These are phyloP conservation scores for Arachnopeziza araneosa DNA, from an alignment of 2,329 filamentous ascomycete species.

Conservation along the genomic window DNA sequence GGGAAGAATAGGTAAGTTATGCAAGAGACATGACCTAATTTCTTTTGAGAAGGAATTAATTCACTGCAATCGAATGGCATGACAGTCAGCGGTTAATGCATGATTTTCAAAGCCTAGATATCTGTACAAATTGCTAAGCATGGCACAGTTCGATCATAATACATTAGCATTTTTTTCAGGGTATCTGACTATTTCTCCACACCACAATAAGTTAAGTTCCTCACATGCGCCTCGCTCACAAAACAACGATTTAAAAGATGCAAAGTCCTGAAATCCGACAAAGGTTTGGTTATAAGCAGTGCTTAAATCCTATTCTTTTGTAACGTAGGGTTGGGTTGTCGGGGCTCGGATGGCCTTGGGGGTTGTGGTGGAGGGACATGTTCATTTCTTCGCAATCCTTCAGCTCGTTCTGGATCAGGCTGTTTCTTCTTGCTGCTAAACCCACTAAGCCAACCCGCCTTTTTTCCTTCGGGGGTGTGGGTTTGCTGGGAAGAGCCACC, in stretches of 20 bases:
- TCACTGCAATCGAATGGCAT: too few relatives aligned
- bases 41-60: too few relatives aligned
- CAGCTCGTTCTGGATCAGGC: slow-evolving; percentile 25
- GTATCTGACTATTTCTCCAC: neutral
- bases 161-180: neutral
- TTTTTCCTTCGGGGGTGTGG: slow-evolving; percentile 6
- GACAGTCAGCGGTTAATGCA: too few relatives aligned
- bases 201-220: neutral
- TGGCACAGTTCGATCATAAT: neutral
- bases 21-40: too few relatives aligned
- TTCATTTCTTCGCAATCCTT: neutral
- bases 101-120: too few relatives aligned
- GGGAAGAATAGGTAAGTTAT: too few relatives aligned
- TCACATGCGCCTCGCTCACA: neutral
- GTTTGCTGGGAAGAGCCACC: slow-evolving; percentile 6
- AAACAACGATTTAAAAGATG: neutral
- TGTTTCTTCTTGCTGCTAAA: slow-evolving; percentile 31
- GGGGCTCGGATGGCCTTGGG: slow-evolving; percentile 3
- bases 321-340: slow-evolving; percentile 11
- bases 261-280: neutral
- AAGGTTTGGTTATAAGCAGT: neutral
- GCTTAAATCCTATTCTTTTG: slow-evolving; percentile 18
- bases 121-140: too few relatives aligned
- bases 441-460: slow-evolving; percentile 27
- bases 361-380: neutral